Percentiles rank a stretch among this genome's conserved stretches.
phyloP scores from a whole-genome alignment of 1,284 basidiomycete genomes.

The Phenoliferia sp. region DNA sequence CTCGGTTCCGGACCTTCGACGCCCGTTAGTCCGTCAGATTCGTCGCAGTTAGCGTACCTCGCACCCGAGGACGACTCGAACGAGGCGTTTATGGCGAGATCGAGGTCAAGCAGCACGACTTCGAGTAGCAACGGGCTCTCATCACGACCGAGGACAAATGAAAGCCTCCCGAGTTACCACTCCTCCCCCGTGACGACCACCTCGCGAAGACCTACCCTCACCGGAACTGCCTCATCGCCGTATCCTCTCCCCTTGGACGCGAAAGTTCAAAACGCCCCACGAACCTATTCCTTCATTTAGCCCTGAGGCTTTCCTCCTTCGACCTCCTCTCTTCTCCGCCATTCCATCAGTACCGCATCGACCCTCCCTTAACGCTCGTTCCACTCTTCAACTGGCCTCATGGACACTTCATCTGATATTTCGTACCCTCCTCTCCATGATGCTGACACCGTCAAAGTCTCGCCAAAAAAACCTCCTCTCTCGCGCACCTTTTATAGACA shows the following conservation, averaged over 20 bases:
- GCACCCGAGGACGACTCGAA: too few species aligned
- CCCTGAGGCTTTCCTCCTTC: background rate
- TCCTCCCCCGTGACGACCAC: constrained; percentile 6
- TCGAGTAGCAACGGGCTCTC: constrained; percentile 8
- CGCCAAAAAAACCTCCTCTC: background rate
- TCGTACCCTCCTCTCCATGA: background rate
- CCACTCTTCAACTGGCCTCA: background rate
- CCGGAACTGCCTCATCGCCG: background rate
- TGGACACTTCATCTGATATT: constrained; percentile 20
- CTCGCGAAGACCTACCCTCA: constrained; percentile 10
- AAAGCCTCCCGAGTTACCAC: constrained; percentile 18
- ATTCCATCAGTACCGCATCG: too few species aligned
- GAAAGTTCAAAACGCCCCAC: too few species aligned
- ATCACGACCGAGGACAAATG: constrained; percentile 27
- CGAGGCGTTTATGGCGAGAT: background rate
- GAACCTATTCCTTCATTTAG: background rate
- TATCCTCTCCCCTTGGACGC: too few species aligned
- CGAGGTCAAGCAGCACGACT: constrained; percentile 5
- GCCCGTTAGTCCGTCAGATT: background rate
- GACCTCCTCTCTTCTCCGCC: background rate
- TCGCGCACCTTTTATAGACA: background rate
- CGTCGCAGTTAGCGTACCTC: too few species aligned
- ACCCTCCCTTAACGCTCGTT: background rate
- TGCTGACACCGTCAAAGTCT: background rate
- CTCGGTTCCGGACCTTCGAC: background rate